phyloP scores from a whole-genome alignment of 352 stramenopile species.

The Peronospora destructor region DNA sequence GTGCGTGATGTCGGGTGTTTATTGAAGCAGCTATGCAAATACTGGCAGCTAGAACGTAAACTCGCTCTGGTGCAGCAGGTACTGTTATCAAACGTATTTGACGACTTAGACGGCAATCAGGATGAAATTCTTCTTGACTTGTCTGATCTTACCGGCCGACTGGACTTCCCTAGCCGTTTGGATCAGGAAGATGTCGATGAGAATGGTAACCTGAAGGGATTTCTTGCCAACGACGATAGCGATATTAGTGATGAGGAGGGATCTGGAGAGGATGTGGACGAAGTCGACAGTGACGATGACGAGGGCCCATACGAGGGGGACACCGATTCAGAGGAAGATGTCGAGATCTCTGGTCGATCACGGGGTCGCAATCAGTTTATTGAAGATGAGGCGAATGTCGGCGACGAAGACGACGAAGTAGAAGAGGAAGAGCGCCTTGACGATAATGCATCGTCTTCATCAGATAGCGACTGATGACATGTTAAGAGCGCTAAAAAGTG shows the following conservation, averaged over 20 bases:
- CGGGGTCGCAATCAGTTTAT: constrained; percentile 56
- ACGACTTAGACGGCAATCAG: constrained; percentile 78
- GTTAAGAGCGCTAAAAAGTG: not conserved
- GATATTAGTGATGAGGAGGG: constrained; percentile 50
- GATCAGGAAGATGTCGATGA: constrained; percentile 78
- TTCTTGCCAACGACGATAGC: constrained; percentile 62
- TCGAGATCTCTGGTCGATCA: constrained; percentile 20
- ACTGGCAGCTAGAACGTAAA: constrained; percentile 64
- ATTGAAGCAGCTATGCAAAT: constrained; percentile 46
- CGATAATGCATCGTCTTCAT: constrained; percentile 19
- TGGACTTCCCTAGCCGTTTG: constrained; percentile 78
- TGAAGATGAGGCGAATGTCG: constrained; percentile 71
- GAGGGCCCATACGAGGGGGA: constrained; percentile 50
- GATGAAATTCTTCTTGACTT: constrained; percentile 64
- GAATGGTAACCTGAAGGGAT: constrained; percentile 69
- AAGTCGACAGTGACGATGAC: constrained; percentile 35
- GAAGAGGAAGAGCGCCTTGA: constrained; percentile 26
- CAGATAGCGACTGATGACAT: constrained; percentile 25
- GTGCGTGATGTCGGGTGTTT: constrained; percentile 61
- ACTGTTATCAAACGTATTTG: constrained; percentile 64
- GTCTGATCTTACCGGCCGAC: constrained; percentile 40
- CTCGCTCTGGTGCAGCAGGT: constrained; percentile 62
- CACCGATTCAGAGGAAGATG: constrained; percentile 62
- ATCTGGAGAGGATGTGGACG: constrained; percentile 33
- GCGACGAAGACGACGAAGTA: constrained; percentile 43